Percentiles rank a stretch among this genome's conserved stretches.
Conservation (phyloP, 441 rosid genomes). For the Populus hybrid region DNA sequence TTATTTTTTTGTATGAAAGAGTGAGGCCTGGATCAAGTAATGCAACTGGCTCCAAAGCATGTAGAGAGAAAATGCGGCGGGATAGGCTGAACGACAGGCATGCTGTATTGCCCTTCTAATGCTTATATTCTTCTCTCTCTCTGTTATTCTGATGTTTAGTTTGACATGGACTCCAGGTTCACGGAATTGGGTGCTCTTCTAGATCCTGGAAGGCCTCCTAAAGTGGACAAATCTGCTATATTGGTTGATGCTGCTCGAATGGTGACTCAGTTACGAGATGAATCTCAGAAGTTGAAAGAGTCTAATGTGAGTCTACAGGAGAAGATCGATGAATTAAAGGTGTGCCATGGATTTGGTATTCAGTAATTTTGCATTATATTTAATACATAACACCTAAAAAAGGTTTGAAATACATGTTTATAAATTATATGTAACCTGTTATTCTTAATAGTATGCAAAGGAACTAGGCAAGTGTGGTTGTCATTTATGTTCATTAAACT, state of each 20-base stretch:
- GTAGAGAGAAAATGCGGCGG: constrained; percentile 63
- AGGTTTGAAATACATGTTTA: not conserved
- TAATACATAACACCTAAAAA: not conserved
- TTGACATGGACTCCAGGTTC: constrained; percentile 41
- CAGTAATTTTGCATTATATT: not conserved
- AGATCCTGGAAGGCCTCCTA: constrained; percentile 62
- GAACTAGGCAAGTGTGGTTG: not conserved
- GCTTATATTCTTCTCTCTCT: not conserved
- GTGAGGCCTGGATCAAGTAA: constrained; percentile 37
- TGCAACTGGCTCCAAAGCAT: constrained; percentile 59
- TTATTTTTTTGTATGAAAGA: constrained; percentile 24
- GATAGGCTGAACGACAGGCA: constrained; percentile 68
- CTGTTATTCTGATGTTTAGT: not conserved
- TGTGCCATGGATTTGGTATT: constrained; percentile 16
- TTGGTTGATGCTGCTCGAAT: constrained; percentile 54
- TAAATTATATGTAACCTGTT: not conserved
- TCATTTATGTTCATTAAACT: constrained; percentile 6
- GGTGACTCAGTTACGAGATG: constrained; percentile 56
- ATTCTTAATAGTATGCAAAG: not conserved
- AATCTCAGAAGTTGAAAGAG: constrained; percentile 56
- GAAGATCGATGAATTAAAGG: constrained; percentile 71
- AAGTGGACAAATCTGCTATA: constrained; percentile 53
- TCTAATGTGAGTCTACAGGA: constrained; percentile 48
- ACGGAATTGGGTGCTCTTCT: constrained; percentile 59
- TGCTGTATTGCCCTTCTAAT: constrained; percentile 17